phyloP scores from a whole-genome alignment of 805 yeast species.

The Teunomyces panamensis region DNA sequence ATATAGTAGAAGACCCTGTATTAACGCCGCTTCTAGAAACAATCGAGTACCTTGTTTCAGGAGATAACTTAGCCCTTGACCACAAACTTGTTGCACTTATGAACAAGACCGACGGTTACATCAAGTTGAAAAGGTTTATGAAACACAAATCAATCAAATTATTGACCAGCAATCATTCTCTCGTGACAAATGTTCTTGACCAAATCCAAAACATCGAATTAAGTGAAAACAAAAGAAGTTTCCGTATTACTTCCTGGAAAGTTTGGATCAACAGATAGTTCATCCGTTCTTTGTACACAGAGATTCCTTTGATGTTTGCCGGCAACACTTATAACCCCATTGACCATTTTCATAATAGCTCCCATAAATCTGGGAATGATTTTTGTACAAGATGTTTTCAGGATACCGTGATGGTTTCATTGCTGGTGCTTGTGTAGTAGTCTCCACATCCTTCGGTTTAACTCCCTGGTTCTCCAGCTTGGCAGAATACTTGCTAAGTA shows the following conservation, averaged over 20 bases:
- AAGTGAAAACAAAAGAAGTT: slow-evolving; percentile 8
- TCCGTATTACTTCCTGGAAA: slow-evolving; percentile 17
- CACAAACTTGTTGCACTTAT: slow-evolving; percentile 17
- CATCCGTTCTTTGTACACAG: slow-evolving; percentile 20
- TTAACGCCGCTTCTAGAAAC: slow-evolving; percentile 5
- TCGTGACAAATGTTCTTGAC: slow-evolving; percentile 10
- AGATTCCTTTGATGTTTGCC: slow-evolving; percentile 26
- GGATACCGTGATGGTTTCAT: slow-evolving; percentile 21
- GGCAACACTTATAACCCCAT: slow-evolving; percentile 48
- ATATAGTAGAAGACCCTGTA: background rate
- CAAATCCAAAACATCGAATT: slow-evolving; percentile 11
- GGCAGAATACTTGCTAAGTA: slow-evolving; percentile 18
- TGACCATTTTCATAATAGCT: slow-evolving; percentile 39
- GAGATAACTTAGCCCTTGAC: slow-evolving; percentile 21
- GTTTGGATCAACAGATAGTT: slow-evolving; percentile 11
- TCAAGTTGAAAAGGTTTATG: slow-evolving; percentile 13
- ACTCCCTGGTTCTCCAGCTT: background rate
- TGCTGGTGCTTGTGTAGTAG: slow-evolving; percentile 6
- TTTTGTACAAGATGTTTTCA: slow-evolving; percentile 36
- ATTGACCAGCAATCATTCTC: slow-evolving; percentile 12
- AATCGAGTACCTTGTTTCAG: slow-evolving; percentile 20
- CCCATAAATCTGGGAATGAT: slow-evolving; percentile 43
- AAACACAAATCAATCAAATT: slow-evolving; percentile 14
- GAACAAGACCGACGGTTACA: slow-evolving; percentile 13
- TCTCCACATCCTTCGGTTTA: background rate